Percentiles rank a stretch among this genome's conserved stretches.
Conservation (phyloP, 495 filamentous ascomycete species). For the Lasiosphaeria hispida region DNA sequence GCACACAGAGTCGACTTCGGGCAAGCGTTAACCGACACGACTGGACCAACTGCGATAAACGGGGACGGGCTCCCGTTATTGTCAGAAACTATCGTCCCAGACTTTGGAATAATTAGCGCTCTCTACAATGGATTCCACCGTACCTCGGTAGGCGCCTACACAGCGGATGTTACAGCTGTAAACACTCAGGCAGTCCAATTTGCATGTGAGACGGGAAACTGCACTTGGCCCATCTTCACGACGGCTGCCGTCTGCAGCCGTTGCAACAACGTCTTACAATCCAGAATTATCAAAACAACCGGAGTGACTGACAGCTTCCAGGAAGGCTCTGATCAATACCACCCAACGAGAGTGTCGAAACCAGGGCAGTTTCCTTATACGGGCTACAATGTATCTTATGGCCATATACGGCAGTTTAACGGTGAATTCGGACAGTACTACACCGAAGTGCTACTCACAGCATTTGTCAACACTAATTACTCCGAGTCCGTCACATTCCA, state of each 20-base stretch:
- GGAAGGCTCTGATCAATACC: neutral
- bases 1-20: neutral
- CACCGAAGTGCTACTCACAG: neutral
- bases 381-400: neutral
- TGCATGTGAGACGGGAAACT: neutral
- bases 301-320: neutral
- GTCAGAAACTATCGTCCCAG: neutral
- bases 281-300: neutral
- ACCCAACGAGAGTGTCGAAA: neutral
- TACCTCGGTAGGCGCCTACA: no score
- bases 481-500: neutral
- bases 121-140: neutral
- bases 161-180: neutral
- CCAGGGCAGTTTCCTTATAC: neutral
- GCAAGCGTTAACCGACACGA: no score
- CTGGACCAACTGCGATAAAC: no score
- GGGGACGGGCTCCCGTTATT: neutral
- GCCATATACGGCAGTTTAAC: conserved; percentile 1
- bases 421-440: neutral
- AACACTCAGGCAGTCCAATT: neutral
- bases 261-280: neutral
- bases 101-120: neutral
- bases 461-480: neutral
- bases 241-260: conserved; percentile 2
- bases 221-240: neutral